Percentiles rank a stretch among this genome's conserved stretches.
These are phyloP conservation scores for Kwoniella heveanensis DNA, from an alignment of 768 basidiomycete genomes.

Conservation along the genomic window DNA sequence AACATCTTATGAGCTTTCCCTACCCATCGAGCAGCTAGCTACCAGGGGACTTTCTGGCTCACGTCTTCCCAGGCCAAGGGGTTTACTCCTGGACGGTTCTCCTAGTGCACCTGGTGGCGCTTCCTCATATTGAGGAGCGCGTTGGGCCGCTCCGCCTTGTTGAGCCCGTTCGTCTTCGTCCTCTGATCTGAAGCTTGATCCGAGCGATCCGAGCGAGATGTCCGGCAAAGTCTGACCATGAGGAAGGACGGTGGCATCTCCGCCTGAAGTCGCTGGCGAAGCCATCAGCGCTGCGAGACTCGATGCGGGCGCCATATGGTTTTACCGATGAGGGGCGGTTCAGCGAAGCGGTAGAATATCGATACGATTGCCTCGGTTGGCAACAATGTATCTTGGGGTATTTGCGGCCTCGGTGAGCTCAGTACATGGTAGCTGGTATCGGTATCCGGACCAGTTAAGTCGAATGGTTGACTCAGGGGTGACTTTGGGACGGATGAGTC, in stretches of 20 bases:
- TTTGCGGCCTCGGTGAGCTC: too few species aligned
- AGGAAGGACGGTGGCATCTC: conserved; percentile 42
- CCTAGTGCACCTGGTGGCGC: conserved; percentile 1
- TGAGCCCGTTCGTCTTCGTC: conserved; percentile 37
- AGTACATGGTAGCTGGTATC: too few species aligned
- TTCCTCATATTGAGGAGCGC: background rate
- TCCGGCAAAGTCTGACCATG: conserved; percentile 48
- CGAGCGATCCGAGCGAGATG: conserved; percentile 46
- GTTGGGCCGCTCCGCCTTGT: conserved; percentile 3
- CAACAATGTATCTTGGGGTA: too few species aligned
- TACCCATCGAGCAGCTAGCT: background rate
- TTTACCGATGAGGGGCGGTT: too few species aligned
- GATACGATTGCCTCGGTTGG: too few species aligned
- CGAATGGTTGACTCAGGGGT: too few species aligned
- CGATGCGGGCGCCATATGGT: conserved; percentile 33
- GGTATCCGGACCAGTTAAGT: too few species aligned
- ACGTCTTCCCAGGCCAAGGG: conserved; percentile 6
- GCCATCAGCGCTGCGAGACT: conserved; percentile 38
- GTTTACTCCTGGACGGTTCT: background rate
- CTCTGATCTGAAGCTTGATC: conserved; percentile 48
- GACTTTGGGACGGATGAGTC: too few species aligned
- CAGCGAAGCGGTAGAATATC: too few species aligned
- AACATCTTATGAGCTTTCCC: background rate
- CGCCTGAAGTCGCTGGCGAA: conserved; percentile 33
- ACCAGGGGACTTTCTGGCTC: too few species aligned